Percentiles rank a stretch among this genome's conserved stretches.
Conservation (phyloP, 2,329 filamentous ascomycete species). For the Aureobasidium namibiae region DNA sequence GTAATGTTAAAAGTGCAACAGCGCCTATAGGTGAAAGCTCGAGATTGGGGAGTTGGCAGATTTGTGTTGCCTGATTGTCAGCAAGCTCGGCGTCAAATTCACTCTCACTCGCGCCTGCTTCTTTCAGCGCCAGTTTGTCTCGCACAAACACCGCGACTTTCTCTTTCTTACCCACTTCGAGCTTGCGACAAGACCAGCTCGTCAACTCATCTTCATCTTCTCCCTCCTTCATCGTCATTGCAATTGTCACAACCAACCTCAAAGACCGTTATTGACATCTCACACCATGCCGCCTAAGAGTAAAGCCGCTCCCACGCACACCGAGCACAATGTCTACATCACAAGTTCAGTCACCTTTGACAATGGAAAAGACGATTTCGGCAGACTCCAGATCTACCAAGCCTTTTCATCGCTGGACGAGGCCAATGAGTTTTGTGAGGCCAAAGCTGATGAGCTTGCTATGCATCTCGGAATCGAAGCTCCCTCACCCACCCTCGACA, state of each 20-base stretch:
- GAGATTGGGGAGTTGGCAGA: no score
- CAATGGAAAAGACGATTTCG: neutral
- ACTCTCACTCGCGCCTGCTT: neutral
- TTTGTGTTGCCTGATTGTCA: no score
- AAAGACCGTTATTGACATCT: neutral
- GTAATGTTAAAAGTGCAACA: no score
- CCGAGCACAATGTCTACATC: constrained; percentile 7
- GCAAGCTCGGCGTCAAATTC: no score
- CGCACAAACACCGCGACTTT: neutral
- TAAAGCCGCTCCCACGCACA: neutral
- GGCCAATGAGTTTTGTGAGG: constrained; percentile 1
- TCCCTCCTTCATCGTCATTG: neutral
- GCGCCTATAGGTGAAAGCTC: no score
- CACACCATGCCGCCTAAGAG: constrained; percentile 1
- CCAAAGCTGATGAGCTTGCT: neutral
- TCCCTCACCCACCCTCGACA: neutral
- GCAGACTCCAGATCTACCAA: constrained; percentile 6
- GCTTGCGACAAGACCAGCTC: no score
- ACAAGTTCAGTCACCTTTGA: neutral
- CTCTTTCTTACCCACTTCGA: neutral
- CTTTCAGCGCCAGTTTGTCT: neutral
- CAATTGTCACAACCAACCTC: neutral
- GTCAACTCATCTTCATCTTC: neutral
- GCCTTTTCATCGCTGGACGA: constrained; percentile 2
- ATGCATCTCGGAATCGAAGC: neutral